Evolutionary conservation across 2,329 filamentous ascomycete genomes (phyloP).

Genomic region (Lachnellula occidentalis): DNA sequence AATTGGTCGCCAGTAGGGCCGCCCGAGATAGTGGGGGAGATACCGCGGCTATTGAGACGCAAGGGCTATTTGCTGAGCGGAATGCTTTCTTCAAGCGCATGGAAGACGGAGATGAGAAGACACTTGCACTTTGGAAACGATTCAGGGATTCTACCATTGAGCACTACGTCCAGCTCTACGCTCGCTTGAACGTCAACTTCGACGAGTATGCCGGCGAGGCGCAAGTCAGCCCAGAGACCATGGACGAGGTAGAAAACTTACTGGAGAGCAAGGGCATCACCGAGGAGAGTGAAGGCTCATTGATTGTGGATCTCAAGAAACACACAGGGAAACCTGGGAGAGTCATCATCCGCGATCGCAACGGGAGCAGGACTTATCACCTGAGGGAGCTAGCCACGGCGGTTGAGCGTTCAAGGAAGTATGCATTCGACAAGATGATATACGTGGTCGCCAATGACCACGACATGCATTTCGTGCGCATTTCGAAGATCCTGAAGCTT

Average conservation of each 20-base stretch:
- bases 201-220: conserved; percentile 67
- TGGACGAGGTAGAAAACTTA: conserved; percentile 52
- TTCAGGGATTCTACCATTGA: conserved; percentile 60
- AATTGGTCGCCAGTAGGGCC: conserved; percentile 35
- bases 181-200: conserved; percentile 58
- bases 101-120: conserved; percentile 55
- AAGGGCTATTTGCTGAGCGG: conserved; percentile 38
- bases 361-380: conserved; percentile 63
- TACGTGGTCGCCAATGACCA: conserved; percentile 48
- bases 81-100: conserved; percentile 58
- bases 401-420: conserved; percentile 55
- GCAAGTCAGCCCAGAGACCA: conserved; percentile 50
- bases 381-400: conserved; percentile 65
- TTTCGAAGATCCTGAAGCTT: conserved; percentile 35
- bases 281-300: conserved; percentile 60
- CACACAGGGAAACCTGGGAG: conserved; percentile 62
- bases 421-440: conserved; percentile 63
- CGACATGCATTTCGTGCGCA: conserved; percentile 33
- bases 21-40: conserved; percentile 42
- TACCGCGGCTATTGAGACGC: conserved; percentile 44
- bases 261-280: conserved; percentile 56
- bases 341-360: conserved; percentile 60
- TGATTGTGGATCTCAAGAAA: conserved; percentile 65
- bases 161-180: conserved; percentile 60
- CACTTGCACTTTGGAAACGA: conserved; percentile 55